A percentile compares a stretch with the other conserved stretches of the same genome.
Evolutionary conservation across 768 basidiomycete genomes (phyloP).

Genomic region (Russula foetens): DNA sequence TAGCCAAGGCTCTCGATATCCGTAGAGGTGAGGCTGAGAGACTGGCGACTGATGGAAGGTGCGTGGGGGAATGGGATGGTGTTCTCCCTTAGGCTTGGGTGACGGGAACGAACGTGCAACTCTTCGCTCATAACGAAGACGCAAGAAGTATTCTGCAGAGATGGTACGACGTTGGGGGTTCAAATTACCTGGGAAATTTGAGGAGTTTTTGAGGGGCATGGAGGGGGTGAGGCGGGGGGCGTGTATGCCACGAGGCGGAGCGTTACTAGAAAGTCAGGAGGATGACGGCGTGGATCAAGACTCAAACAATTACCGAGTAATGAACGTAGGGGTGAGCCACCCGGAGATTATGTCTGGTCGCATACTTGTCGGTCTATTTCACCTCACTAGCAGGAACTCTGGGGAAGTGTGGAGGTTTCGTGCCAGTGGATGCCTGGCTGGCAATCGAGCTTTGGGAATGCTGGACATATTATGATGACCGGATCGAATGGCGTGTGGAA

Average conservation of each 20-base stretch:
- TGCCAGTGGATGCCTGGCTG: too few species aligned
- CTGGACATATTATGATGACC: neutral
- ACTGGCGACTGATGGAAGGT: slow-evolving; percentile 17
- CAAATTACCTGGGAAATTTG: slow-evolving; percentile 2
- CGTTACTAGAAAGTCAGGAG: slow-evolving; percentile 2
- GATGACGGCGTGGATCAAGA: slow-evolving; percentile 9
- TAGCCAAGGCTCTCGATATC: slow-evolving; percentile 17
- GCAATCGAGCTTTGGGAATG: neutral
- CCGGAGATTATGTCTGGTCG: slow-evolving; percentile 3
- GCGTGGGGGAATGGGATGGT: slow-evolving; percentile 17
- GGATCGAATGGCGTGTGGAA: slow-evolving; percentile 9
- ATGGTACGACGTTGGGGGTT: slow-evolving; percentile 8
- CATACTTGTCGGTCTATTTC: neutral
- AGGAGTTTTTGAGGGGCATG: slow-evolving; percentile 20
- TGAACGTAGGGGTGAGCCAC: neutral
- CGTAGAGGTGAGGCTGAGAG: slow-evolving; percentile 3
- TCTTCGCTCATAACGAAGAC: slow-evolving; percentile 13
- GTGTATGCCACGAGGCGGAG: slow-evolving; percentile 18
- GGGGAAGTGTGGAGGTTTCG: slow-evolving; percentile 3
- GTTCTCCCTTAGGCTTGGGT: slow-evolving; percentile 5
- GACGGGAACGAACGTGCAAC: neutral
- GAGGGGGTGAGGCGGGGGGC: slow-evolving; percentile 9
- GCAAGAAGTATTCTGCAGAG: slow-evolving; percentile 10
- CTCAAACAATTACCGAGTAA: neutral
- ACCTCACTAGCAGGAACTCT: neutral